Evolutionary conservation across 164 flowering plant species (phyloP).

Genomic region (Magnolia kwangsiensis): DNA sequence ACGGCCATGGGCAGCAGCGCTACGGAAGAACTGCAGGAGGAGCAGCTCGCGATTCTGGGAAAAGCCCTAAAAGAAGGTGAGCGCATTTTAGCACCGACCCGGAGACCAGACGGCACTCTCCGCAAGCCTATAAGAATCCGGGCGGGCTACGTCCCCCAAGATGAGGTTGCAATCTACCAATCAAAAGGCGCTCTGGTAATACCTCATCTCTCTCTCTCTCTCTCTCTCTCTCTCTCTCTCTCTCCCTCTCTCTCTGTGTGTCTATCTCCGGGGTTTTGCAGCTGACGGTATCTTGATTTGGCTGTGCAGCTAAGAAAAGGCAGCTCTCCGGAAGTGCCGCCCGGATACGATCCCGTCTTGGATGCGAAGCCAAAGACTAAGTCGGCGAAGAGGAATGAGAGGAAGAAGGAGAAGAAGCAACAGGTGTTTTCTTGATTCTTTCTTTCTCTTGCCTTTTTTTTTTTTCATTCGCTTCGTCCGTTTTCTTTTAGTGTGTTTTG

Average conservation of each 20-base stretch:
- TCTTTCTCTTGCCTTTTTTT: not conserved
- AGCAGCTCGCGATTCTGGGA: conserved; percentile 12
- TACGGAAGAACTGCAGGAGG: conserved; percentile 13
- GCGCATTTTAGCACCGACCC: conserved; percentile 28
- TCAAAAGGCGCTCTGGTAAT: conserved; percentile 32
- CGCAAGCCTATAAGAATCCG: conserved; percentile 32
- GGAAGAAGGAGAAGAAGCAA: conserved; percentile 37
- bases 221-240: not conserved
- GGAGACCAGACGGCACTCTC: conserved; percentile 34
- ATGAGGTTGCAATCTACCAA: conserved; percentile 36
- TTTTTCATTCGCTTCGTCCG: not conserved
- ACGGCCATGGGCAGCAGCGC: conserved; percentile 6
- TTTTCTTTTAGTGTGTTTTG: not conserved
- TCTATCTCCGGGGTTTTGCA: conserved; percentile 4
- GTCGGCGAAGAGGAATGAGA: conserved; percentile 34
- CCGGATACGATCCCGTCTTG: conserved; percentile 30
- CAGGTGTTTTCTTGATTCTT: conserved; percentile 13
- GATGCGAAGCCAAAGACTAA: conserved; percentile 33
- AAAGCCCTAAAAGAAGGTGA: conserved; percentile 35
- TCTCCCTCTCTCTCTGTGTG: not conserved
- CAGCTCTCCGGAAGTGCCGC: conserved; percentile 24
- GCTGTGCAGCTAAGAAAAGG: conserved; percentile 24
- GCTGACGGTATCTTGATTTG: not conserved
- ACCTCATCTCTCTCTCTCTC: not conserved
- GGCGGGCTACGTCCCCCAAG: conserved; percentile 37